Evolutionary conservation across 2,329 filamentous ascomycete species (phyloP), one percentile per base, ranked within the genome.

Genomic region (Cladosporium sp.): DNA sequence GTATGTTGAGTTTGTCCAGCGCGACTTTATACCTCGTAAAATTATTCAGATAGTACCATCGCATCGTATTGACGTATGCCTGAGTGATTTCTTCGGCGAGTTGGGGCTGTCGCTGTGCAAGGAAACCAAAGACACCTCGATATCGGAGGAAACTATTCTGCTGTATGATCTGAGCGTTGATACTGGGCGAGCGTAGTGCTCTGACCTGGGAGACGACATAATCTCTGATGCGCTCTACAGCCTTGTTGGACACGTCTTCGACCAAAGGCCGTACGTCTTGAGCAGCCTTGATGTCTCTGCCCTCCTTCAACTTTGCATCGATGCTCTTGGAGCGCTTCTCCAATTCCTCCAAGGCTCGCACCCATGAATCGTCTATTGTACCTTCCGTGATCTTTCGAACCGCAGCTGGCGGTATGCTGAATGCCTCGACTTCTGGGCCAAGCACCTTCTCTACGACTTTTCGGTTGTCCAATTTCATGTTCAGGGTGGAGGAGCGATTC

Each of bases 31-130:
- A 99, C 38, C 94, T 89, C 3, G 87, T 88, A 75, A 99, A 99
- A 77, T 97, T 92, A 70, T 91, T 95, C 63, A 90, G 81, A 76
- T 98, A 98, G 75, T 99, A 99, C 95, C 95, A 99, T 63, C 93
- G 88, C 92, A 99, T 99, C 0, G 96, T 99, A 77, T 97, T 97
- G 81, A 96, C 90, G 74, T 99, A 99, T 3, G 96, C 95, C 76
- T 92, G 90, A 10, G 89, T 89, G 70, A 99, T 96, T 78, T 99
- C 92, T 63, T 93, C 90, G 10, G 92, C 92, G 6, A 99, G 86
- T n/a, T 87, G 84, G 1, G 90, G 83, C 73, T 98, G 93, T 70
- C 94, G 90, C 71, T 87, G 89, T 67, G 92, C 88, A 36, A 99
- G 84, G 75, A 98, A 99, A 6, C 87, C 85, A 78, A 90, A 99